phyloP scores from a whole-genome alignment of 257 asterid genomes.

The Lycium ferocissimum region DNA sequence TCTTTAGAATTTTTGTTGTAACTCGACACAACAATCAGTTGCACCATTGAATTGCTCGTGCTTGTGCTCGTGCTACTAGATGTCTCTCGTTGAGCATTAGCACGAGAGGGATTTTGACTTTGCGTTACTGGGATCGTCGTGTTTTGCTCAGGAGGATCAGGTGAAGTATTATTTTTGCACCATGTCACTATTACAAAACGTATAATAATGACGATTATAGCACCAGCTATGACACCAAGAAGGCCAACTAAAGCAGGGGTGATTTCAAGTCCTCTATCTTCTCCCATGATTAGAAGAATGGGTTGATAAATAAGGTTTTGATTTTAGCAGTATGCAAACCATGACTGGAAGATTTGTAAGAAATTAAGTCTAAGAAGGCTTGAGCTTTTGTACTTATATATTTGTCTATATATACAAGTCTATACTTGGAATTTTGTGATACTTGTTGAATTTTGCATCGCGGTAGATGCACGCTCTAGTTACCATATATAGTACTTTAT shows the following conservation, averaged over 20 bases:
- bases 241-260: constrained; percentile 58
- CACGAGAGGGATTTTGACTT: neutral
- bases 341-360: neutral
- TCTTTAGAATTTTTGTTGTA: constrained; percentile 40
- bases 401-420: neutral
- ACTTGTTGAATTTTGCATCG: constrained; percentile 20
- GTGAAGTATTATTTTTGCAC: constrained; percentile 16
- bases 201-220: constrained; percentile 51
- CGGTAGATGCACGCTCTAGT: constrained; percentile 49
- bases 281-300: constrained; percentile 35
- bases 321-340: neutral
- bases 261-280: constrained; percentile 33
- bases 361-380: neutral
- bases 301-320: neutral
- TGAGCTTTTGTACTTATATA: neutral
- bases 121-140: neutral
- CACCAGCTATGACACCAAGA: constrained; percentile 63
- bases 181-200: constrained; percentile 42
- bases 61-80: neutral
- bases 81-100: neutral
- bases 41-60: constrained; percentile 36
- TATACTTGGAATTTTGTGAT: constrained; percentile 12
- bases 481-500: neutral
- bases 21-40: constrained; percentile 41
- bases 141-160: constrained; percentile 23